Evolutionary conservation across 768 basidiomycete species (phyloP), one percentile per base, ranked within the genome.

Genomic region (Phaeolepiota aurea): DNA sequence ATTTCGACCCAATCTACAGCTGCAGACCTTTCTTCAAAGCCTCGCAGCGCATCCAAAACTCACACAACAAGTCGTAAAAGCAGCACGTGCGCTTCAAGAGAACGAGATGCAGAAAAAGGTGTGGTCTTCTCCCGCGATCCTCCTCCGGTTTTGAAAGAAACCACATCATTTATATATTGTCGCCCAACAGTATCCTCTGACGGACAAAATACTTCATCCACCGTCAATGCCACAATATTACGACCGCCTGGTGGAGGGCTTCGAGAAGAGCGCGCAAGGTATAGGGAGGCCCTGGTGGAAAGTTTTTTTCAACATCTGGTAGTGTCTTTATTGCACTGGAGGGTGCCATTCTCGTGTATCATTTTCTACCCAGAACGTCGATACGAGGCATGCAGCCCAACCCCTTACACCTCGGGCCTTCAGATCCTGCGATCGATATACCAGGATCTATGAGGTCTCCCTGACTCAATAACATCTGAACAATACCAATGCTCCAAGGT

Each of bases 281-380:
- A 82, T 87, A 32, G 72, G 72, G 22, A 66, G 87, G 41, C 84
- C 87, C 2, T 79, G 81, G 81, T 89, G 87, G 87, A 87, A 89
- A 56, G 62, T 82, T 32, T 84, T 89, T 57, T 80, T 89, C 48
- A 75, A 76, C 28, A 68, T 87, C 44, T 87, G 85, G 84, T 80
- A 70, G 61, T 16, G n/a, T 15, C 25, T 28, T 28, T 28, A 28
- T n/a, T n/a, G n/a, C n/a, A n/a, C n/a, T n/a, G n/a, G n/a, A n/a
- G n/a, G n/a, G n/a, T n/a, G n/a, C n/a, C n/a, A n/a, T n/a, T n/a
- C n/a, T n/a, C n/a, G n/a, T 14, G 28, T 14, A 31, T 31, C 14
- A 31, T 31, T 9, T 31, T 31, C 14, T 9, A 31, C 9, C 28
- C 28, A 31, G 14, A 31, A 31, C 14, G 28, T 14, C n/a, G n/a